These are phyloP conservation scores for Rhododendron ferrugineum DNA, from an alignment of 148 eudicot species.

Conservation along the genomic window DNA sequence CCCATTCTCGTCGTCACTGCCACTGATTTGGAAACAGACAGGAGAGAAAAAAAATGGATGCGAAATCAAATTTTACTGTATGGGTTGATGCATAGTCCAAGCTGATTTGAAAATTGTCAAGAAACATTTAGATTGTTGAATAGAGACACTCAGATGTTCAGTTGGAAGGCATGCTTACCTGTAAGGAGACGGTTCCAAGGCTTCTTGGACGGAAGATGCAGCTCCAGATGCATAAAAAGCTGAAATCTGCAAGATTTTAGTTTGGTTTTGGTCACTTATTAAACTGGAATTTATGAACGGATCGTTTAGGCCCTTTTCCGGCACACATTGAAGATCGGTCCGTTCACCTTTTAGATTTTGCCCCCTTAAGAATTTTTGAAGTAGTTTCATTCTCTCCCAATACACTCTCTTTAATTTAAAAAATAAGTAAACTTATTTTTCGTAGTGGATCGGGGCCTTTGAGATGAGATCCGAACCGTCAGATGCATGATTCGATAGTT, in stretches of 20 bases:
- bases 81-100: not conserved
- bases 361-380: too few relatives aligned
- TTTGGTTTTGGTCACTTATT: not conserved
- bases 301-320: too few relatives aligned
- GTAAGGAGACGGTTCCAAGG: conserved; percentile 5
- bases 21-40: not conserved
- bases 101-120: not conserved
- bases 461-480: too few relatives aligned
- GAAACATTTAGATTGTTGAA: not conserved
- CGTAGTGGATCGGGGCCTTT: too few relatives aligned
- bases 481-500: too few relatives aligned
- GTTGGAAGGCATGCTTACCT: not conserved
- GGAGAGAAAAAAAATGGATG: not conserved
- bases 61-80: not conserved
- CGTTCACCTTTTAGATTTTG: too few relatives aligned
- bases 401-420: too few relatives aligned
- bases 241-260: conserved; percentile 17
- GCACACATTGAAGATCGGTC: too few relatives aligned
- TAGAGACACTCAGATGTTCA: too few relatives aligned
- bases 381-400: too few relatives aligned
- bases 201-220: conserved; percentile 21
- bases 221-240: conserved; percentile 10
- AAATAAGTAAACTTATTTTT: too few relatives aligned
- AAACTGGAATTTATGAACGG: not conserved
- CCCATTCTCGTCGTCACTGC: conserved; percentile 41